Percentiles rank a stretch among this genome's conserved stretches.
Evolutionary conservation across 2,329 filamentous ascomycete species (phyloP).

Genomic region (Gaeumannomyces tritici): DNA sequence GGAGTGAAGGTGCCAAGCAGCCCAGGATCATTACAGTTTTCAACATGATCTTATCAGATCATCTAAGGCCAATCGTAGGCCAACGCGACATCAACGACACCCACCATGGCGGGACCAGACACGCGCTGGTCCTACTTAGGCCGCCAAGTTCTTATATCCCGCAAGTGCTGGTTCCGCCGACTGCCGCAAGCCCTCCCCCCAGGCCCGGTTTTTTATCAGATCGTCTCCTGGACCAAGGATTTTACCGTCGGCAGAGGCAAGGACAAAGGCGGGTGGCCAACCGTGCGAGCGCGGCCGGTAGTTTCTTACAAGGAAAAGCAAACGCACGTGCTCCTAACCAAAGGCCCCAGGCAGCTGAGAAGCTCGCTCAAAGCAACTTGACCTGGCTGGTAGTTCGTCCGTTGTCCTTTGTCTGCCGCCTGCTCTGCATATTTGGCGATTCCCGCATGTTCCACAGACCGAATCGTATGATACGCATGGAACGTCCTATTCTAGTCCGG

Average conservation of each 20-base stretch:
- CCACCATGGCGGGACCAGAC: not conserved
- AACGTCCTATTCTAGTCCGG: not conserved
- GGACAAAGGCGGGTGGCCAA: too few species aligned
- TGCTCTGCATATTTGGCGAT: not conserved
- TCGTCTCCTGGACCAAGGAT: not conserved
- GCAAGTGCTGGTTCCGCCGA: not conserved
- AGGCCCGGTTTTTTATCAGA: not conserved
- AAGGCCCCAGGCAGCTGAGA: too few species aligned
- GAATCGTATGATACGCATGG: not conserved
- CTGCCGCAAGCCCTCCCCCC: not conserved
- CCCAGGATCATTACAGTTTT: not conserved
- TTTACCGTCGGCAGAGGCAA: too few species aligned
- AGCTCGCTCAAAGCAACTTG: too few species aligned
- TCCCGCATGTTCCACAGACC: too few species aligned
- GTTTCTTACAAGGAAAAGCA: too few species aligned
- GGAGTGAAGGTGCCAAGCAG: not conserved
- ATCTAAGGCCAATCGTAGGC: slow-evolving; percentile 11
- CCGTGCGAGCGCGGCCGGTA: too few species aligned
- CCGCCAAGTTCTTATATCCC: not conserved
- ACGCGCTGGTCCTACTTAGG: not conserved
- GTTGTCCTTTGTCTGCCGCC: not conserved
- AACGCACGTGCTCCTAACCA: too few species aligned
- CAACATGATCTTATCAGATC: slow-evolving; percentile 15
- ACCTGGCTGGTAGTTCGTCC: too few species aligned
- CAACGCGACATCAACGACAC: not conserved